Evolutionary conservation across 805 yeast species (phyloP), one percentile per base, ranked within the genome.

Genomic region (Wickerhamiella domercqiae): DNA sequence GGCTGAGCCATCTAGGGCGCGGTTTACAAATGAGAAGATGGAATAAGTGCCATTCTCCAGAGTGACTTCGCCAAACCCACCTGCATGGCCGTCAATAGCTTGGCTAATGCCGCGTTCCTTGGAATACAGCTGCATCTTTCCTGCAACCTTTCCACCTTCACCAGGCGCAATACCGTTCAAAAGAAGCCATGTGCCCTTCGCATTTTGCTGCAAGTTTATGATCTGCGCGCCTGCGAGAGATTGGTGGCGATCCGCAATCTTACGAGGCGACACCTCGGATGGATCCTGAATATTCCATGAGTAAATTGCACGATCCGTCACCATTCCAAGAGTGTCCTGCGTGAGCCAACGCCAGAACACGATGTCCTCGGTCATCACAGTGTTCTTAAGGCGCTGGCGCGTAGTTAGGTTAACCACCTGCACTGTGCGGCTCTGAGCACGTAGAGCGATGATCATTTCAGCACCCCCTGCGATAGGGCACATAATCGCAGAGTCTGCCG

Each of bases 31-130:
- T 42, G 93, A 80, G 58, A 90, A 87, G 22, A 87, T 75, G 36
- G 93, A 80, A 30, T 81, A 81, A 33, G 60, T 61, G 21, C 73
- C 50, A 29, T 86, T 81, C 37, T 73, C 78, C 49, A 87, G 66
- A 43, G 73, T 68, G 45, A 90, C 63, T 42, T 68, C 66, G 38
- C 94, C 83, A 62, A 90, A 90, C 30, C 75, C 73, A 42, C 94
- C 90, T 39, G 93, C 97, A 60, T 90, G 98, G 51, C 98, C 98
- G 55, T 90, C 97, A 50, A 90, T 82, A 16, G 94, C 86, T 63
- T 90, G 99, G 11, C 96, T 86, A 29, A 87, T 81, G 54, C 80
- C 79, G 62, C 97, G 76, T 38, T 77, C 73, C 56, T 78, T 79
- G 42, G 94, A 79, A 62, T 66, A 90, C 45, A 90, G 72, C 65